Conservation (phyloP, 2,329 filamentous ascomycete genomes). For the Trichoderma cornu-damae region DNA sequence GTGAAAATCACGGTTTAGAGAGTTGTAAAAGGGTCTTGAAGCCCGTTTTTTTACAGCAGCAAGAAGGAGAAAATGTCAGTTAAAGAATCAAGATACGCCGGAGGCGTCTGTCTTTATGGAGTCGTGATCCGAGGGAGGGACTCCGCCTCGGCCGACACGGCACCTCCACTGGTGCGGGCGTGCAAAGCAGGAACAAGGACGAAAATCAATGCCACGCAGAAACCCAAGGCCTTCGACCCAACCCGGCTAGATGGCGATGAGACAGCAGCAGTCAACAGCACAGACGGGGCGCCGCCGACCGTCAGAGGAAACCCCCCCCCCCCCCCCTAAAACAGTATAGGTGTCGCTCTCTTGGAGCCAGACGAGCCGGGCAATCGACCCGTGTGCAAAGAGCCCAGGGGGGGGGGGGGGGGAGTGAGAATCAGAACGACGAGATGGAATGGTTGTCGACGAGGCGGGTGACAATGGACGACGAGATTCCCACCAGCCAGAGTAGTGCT, state of each 20-base stretch:
- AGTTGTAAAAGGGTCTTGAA: neutral
- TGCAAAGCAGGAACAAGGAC: slow-evolving; percentile 20
- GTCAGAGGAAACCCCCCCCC: neutral
- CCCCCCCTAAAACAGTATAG: no score
- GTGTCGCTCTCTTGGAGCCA: slow-evolving; percentile 3
- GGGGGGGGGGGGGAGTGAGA: slow-evolving; percentile 15
- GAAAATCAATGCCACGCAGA: slow-evolving; percentile 16
- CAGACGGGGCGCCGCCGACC: slow-evolving; percentile 7
- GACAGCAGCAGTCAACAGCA: slow-evolving; percentile 3
- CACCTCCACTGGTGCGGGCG: slow-evolving; percentile 26
- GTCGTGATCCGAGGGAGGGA: slow-evolving; percentile 19
- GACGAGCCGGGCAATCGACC: slow-evolving; percentile 9
- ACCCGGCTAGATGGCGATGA: slow-evolving; percentile 15
- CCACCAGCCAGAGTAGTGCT: neutral
- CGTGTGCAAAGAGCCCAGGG: slow-evolving; percentile 11
- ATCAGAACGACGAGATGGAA: neutral
- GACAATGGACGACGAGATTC: neutral
- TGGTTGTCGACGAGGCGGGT: slow-evolving; percentile 1
- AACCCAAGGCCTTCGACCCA: slow-evolving; percentile 4
- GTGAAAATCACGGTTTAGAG: slow-evolving; percentile 12
- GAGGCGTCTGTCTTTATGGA: slow-evolving; percentile 21
- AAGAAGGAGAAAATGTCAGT: slow-evolving; percentile 19
- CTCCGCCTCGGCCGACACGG: slow-evolving; percentile 25
- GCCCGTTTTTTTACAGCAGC: neutral
- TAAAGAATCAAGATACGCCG: slow-evolving; percentile 24